These are phyloP conservation scores for Henckelia pumila DNA, from an alignment of 257 asterid species.

Conservation along the genomic window DNA sequence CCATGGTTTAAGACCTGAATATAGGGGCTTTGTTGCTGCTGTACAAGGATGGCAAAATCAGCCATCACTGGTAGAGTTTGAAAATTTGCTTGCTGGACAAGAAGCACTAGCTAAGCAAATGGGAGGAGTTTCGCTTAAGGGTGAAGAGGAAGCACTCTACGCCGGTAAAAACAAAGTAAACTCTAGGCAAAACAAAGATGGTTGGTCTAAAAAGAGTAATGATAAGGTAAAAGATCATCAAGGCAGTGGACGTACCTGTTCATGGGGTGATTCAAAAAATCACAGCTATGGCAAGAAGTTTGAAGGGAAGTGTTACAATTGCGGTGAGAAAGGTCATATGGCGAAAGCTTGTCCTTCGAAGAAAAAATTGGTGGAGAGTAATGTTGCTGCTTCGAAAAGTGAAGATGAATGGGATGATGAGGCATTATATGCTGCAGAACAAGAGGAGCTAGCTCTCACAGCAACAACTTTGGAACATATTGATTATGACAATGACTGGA, in stretches of 20 bases:
- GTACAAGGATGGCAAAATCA: slow-evolving; percentile 15
- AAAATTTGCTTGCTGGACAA: slow-evolving; percentile 19
- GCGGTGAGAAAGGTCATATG: slow-evolving; percentile 6
- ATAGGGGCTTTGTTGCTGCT: too few species aligned
- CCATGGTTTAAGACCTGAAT: too few species aligned
- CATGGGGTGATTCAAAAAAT: neutral
- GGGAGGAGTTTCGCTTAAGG: slow-evolving; percentile 10
- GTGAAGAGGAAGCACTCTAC: slow-evolving; percentile 19
- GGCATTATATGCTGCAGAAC: slow-evolving; percentile 5
- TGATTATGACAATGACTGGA: slow-evolving; percentile 22
- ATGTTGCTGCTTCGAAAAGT: slow-evolving; percentile 11
- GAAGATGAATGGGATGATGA: slow-evolving; percentile 27
- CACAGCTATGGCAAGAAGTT: neutral
- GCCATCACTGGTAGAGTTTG: slow-evolving; percentile 19
- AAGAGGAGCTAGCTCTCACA: slow-evolving; percentile 10
- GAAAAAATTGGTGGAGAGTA: slow-evolving; percentile 11
- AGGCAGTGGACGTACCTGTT: neutral
- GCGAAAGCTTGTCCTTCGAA: slow-evolving; percentile 1
- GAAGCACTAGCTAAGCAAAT: slow-evolving; percentile 28
- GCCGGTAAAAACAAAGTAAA: slow-evolving; percentile 7
- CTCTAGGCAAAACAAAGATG: neutral
- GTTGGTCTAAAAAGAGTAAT: neutral
- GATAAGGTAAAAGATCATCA: slow-evolving; percentile 5
- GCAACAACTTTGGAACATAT: neutral
- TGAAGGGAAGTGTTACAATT: slow-evolving; percentile 16